Evolutionary conservation across 2,329 filamentous ascomycete genomes (phyloP).

Genomic region (Fusarium cyanostomum): DNA sequence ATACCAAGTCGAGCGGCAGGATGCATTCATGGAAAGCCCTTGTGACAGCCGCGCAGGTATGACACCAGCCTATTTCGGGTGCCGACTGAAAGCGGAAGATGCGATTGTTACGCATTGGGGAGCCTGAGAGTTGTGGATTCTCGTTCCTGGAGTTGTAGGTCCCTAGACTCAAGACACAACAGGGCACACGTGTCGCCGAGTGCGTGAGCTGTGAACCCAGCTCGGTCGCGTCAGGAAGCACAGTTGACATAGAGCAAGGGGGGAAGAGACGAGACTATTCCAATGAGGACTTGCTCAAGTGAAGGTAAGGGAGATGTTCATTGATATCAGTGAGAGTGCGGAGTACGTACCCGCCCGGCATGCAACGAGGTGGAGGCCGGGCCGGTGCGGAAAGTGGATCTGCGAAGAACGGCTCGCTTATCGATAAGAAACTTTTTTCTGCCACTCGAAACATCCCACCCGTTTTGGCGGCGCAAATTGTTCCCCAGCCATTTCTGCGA

Average conservation of each 20-base stretch:
- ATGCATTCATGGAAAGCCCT: constrained; percentile 12
- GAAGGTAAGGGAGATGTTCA: not conserved
- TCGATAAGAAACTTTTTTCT: constrained; percentile 48
- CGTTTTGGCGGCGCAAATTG: constrained; percentile 31
- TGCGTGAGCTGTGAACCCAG: constrained; percentile 28
- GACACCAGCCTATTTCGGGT: constrained; percentile 11
- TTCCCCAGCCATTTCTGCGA: constrained; percentile 32
- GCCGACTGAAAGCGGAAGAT: not conserved
- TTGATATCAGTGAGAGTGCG: not conserved
- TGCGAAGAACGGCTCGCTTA: constrained; percentile 27
- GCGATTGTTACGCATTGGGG: constrained; percentile 23
- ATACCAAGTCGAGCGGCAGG: constrained; percentile 14
- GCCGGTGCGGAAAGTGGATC: constrained; percentile 15
- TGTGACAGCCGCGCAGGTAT: constrained; percentile 26
- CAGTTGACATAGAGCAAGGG: not conserved
- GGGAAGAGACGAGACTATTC: not conserved
- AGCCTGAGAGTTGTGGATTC: not conserved
- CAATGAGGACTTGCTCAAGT: not conserved
- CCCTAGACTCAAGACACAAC: constrained; percentile 24
- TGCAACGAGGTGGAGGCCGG: not conserved
- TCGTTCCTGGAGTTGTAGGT: constrained; percentile 6
- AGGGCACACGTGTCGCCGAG: constrained; percentile 34
- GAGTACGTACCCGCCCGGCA: constrained; percentile 17
- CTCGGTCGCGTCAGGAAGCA: not conserved
- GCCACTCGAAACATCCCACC: constrained; percentile 36